phyloP scores from a whole-genome alignment of 2,329 filamentous ascomycete species.

The Blumeria hordei region DNA sequence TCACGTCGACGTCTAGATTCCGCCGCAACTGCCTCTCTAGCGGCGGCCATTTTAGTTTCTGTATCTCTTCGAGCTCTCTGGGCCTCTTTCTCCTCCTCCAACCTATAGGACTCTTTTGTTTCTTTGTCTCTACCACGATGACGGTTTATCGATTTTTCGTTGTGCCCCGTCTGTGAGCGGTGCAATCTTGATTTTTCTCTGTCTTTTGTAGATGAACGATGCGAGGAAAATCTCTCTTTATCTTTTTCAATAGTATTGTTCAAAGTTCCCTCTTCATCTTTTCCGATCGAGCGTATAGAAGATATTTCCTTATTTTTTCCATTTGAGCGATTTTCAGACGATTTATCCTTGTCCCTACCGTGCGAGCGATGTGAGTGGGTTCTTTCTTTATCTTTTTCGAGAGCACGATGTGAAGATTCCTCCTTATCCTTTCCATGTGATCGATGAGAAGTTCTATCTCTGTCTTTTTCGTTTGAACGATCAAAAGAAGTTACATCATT shows the following conservation, averaged over 20 bases:
- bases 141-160: background rate
- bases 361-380: no score
- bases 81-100: background rate
- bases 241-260: background rate
- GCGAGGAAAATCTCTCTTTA: conserved; percentile 3
- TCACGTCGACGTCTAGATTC: background rate
- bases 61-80: background rate
- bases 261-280: no score
- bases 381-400: no score
- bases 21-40: background rate
- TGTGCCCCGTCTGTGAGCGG: background rate
- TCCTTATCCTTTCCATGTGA: no score
- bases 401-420: no score
- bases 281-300: no score
- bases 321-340: no score
- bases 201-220: conserved; percentile 6
- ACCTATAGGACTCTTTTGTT: background rate
- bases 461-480: no score
- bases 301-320: no score
- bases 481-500: no score
- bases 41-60: background rate
- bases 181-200: conserved; percentile 4
- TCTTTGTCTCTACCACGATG: background rate
- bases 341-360: no score
- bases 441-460: no score